Evolutionary conservation across 164 flowering plant genomes (phyloP), one percentile per base, ranked within the genome.

Genomic region (Macadamia tetraphylla): DNA sequence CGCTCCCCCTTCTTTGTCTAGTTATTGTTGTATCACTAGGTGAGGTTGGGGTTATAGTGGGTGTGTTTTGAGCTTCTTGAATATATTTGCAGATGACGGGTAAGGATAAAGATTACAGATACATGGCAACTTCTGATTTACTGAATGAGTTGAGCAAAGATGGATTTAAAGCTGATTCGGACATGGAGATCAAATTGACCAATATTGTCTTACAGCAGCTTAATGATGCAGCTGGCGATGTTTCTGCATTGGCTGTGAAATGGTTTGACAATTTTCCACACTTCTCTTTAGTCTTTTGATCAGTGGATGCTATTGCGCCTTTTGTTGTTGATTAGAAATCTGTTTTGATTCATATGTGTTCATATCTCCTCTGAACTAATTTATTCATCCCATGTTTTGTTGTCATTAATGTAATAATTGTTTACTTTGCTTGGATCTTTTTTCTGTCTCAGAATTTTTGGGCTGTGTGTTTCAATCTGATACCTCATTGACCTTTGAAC

Each of bases 41-140:
- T 3, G 6, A 0, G 44, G 14, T 3, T 35, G 32, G 63, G 29
- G 40, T 35, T 58, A 31, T 57, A 4, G 18, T 30, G 12, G 7
- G 12, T 13, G 42, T 73, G n/a, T 46, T 5, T 67, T 71, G 29
- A 58, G 40, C 17, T 48, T 18, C 51, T 61, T 70, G 66, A 29
- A 0, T 70, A 63, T 67, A 30, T 68, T 67, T 76, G 61, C 83
- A 95, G 99, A 95, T 95, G 93, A 92, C 96, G 0, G 99, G 97
- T 35, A 95, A 95, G 78, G 99, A 95, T 80, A 95, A 95, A 78
- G 99, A 95, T 80, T 95, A 83, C 74, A 83, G 99, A 75, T 95
- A 95, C 55, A 95, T 95, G 99, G 99, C 99, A 29, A 95, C 99
- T 63, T 95, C 97, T 60, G 99, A 95, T 80, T 80, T 95, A 82